These are phyloP conservation scores for Xylariaceae sp. DNA, from an alignment of 2,329 filamentous ascomycete genomes.

Conservation along the genomic window DNA sequence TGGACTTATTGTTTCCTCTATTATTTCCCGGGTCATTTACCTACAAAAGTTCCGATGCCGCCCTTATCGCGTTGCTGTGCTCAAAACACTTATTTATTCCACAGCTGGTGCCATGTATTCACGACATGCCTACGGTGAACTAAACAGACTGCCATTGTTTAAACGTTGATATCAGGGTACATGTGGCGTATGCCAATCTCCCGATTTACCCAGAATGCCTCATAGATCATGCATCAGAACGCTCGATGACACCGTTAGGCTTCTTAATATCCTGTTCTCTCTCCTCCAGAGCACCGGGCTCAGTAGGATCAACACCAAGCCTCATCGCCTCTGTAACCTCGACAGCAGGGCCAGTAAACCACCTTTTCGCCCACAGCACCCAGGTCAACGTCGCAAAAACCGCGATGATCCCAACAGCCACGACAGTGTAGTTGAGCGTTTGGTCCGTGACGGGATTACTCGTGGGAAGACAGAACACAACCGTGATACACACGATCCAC, in stretches of 20 bases:
- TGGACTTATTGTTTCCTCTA: too few species aligned
- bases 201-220: background rate
- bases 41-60: too few species aligned
- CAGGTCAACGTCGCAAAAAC: slow-evolving; percentile 51
- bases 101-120: too few species aligned
- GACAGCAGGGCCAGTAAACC: slow-evolving; percentile 59
- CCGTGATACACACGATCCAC: slow-evolving; percentile 59
- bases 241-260: background rate
- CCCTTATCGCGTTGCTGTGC: too few species aligned
- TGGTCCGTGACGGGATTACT: slow-evolving; percentile 58
- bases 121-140: too few species aligned
- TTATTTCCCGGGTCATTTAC: too few species aligned
- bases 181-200: background rate
- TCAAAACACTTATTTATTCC: too few species aligned
- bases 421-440: slow-evolving; percentile 62
- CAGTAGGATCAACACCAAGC: slow-evolving; percentile 50
- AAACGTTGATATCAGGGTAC: too few species aligned
- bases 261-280: slow-evolving; percentile 28
- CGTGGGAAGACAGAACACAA: slow-evolving; percentile 61
- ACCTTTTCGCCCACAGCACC: slow-evolving; percentile 55
- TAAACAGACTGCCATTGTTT: background rate
- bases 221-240: background rate
- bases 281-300: slow-evolving; percentile 47
- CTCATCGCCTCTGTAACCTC: slow-evolving; percentile 55
- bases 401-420: slow-evolving; percentile 60